Evolutionary conservation across 2,329 filamentous ascomycete genomes (phyloP), one percentile per base, ranked within the genome.

Genomic region (Rhinocladiella mackenziei): DNA sequence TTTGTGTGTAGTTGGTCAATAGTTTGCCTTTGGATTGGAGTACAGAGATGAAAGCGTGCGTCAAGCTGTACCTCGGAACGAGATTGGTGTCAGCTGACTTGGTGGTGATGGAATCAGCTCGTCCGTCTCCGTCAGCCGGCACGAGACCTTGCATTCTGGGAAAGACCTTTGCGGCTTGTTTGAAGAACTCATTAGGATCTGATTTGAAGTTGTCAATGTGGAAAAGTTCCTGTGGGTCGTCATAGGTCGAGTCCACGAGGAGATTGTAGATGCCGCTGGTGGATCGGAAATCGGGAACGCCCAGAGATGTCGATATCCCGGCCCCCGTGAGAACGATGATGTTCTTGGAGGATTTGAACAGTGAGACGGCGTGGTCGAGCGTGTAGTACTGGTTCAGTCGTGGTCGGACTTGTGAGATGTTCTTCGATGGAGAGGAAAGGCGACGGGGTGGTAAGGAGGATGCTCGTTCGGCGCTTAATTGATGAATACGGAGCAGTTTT

Each of bases 1-100:
- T 98, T 64, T 98, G 92, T 0, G 92, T 94, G 70, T 96, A 98
- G 68, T 97, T 96, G 30, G 89, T 97, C 48, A 96, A 77, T 5
- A 98, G 77, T 65, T 95, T 95, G 54, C 79, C 81, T 64, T 89
- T 85, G 56, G 91, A 77, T 65, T 98, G 86, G 25, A 98, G 77
- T 57, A 96, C 75, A 23, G 82, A 80, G 60, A 98, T 94, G 69
- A 98, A 98, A 40, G 84, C 83, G 71, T 98, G 92, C 0, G 92
- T 97, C 0, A 91, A 89, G 1, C 91, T 89, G 71, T 81, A 94
- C 58, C 81, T 81, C 55, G 86, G 81, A 10, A 54, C 45, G 4
- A 43, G 11, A n/a, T n/a, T n/a, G n/a, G 37, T 33, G 20, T 26
- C 28, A 10, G 37, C 33, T 15, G 7, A 13, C 4, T 7, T n/a